Evolutionary conservation across 108 stramenopile genomes (phyloP).

Genomic region (Pseudonitzschia delicatissima): DNA sequence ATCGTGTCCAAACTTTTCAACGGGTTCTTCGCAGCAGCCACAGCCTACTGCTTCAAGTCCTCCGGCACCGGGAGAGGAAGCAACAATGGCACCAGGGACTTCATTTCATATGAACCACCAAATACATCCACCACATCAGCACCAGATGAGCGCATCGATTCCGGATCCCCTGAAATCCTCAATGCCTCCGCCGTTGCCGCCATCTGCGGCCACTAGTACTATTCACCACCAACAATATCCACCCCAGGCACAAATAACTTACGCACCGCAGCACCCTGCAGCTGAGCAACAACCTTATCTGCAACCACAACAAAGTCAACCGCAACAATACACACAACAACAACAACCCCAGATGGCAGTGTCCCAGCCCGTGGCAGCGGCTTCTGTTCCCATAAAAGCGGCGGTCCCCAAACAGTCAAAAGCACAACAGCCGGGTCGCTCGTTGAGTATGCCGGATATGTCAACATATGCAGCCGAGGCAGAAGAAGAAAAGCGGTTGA

Average conservation of each 20-base stretch:
- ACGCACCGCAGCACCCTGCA: background rate
- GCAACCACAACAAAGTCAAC: slow-evolving; percentile 1
- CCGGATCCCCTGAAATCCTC: slow-evolving; percentile 28
- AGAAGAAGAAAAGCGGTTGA: slow-evolving; percentile 83
- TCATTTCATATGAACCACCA: slow-evolving; percentile 16
- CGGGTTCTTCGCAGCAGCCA: background rate
- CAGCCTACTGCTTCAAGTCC: background rate
- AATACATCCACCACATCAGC: slow-evolving; percentile 21
- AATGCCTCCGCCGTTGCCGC: slow-evolving; percentile 26
- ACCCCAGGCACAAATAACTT: background rate
- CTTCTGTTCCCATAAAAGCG: background rate
- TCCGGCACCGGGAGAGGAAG: slow-evolving; percentile 7
- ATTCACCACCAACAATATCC: background rate
- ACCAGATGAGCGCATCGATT: background rate
- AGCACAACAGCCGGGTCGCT: slow-evolving; percentile 29
- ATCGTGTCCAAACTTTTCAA: slow-evolving; percentile 53
- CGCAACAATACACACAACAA: background rate
- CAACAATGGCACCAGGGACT: background rate
- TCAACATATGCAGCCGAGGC: slow-evolving; percentile 63
- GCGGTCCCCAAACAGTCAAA: background rate
- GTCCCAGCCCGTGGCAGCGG: background rate
- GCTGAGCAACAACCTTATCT: background rate
- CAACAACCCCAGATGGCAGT: background rate
- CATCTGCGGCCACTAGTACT: background rate
- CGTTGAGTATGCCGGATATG: slow-evolving; percentile 76